These are phyloP conservation scores for Russula emetica DNA, from an alignment of 768 basidiomycete species.

Conservation along the genomic window DNA sequence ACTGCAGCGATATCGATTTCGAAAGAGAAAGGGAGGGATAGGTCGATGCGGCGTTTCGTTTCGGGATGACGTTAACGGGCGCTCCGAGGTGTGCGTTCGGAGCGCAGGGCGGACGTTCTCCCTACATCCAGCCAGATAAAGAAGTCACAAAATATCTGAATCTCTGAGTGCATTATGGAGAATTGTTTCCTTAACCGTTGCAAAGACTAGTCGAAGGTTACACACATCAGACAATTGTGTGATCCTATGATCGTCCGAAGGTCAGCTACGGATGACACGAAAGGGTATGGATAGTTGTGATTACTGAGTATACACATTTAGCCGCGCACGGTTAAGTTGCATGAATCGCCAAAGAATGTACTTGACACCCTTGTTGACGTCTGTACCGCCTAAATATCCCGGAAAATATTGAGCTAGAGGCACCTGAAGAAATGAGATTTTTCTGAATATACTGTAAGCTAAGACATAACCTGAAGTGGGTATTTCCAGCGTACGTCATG, in stretches of 20 bases:
- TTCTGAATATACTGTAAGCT: neutral
- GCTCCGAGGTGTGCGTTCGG: neutral
- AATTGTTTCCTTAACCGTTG: neutral
- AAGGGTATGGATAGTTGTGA: neutral
- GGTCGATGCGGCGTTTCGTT: too few relatives aligned
- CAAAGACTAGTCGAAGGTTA: neutral
- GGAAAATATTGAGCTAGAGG: slow-evolving; percentile 38
- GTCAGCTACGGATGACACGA: neutral
- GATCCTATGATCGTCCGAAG: neutral
- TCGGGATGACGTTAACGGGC: neutral
- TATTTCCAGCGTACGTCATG: slow-evolving; percentile 33
- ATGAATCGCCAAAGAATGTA: slow-evolving; percentile 48
- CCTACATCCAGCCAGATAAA: neutral
- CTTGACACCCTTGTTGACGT: slow-evolving; percentile 44
- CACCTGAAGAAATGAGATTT: slow-evolving; percentile 18
- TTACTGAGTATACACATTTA: neutral
- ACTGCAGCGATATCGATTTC: too few relatives aligned
- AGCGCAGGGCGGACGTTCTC: neutral
- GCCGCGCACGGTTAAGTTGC: slow-evolving; percentile 38
- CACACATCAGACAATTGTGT: rapidly evolving
- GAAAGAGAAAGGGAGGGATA: too few relatives aligned
- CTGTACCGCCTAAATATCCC: slow-evolving; percentile 42
- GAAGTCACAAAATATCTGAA: neutral
- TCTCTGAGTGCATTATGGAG: neutral
- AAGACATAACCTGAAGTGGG: neutral